phyloP scores from a whole-genome alignment of 1,284 basidiomycete genomes.

The Tilletia caries region DNA sequence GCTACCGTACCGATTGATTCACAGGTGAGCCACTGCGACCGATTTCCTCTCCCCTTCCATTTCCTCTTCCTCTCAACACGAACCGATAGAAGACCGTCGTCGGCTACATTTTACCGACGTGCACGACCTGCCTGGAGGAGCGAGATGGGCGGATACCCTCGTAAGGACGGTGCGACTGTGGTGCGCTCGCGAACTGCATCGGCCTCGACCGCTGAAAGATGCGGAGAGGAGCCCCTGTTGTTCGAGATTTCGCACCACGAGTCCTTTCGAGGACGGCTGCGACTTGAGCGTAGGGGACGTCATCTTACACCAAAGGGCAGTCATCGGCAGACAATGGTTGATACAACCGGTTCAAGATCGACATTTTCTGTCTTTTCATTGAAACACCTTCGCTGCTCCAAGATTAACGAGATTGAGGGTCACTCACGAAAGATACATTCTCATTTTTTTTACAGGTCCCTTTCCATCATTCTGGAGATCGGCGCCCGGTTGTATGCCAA shows the following conservation, averaged over 20 bases:
- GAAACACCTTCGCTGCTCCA: conserved; percentile 19
- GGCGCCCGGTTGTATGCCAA: neutral
- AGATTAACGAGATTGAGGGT: conserved; percentile 17
- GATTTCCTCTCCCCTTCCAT: neutral
- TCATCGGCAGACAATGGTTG: conserved; percentile 8
- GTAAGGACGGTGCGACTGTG: conserved; percentile 7
- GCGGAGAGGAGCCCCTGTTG: neutral
- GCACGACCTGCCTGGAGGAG: neutral
- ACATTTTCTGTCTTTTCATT: conserved; percentile 4
- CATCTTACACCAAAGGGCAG: neutral
- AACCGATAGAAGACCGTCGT: conserved; percentile 11
- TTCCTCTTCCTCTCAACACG: neutral
- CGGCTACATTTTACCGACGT: conserved; percentile 5
- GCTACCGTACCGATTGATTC: neutral
- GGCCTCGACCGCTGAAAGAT: neutral
- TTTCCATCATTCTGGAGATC: no score
- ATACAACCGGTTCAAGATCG: conserved; percentile 19
- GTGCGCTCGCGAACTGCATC: neutral
- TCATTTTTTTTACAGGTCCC: no score
- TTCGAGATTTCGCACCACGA: neutral
- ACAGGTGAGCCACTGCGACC: neutral
- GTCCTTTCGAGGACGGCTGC: neutral
- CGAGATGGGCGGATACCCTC: neutral
- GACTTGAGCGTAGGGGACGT: neutral
- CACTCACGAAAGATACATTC: conserved; percentile 24